A percentile compares a stretch with the other conserved stretches of the same genome.
Evolutionary conservation across 202 grass and related monocot genomes (phyloP).

Genomic region (Musa balbisiana): DNA sequence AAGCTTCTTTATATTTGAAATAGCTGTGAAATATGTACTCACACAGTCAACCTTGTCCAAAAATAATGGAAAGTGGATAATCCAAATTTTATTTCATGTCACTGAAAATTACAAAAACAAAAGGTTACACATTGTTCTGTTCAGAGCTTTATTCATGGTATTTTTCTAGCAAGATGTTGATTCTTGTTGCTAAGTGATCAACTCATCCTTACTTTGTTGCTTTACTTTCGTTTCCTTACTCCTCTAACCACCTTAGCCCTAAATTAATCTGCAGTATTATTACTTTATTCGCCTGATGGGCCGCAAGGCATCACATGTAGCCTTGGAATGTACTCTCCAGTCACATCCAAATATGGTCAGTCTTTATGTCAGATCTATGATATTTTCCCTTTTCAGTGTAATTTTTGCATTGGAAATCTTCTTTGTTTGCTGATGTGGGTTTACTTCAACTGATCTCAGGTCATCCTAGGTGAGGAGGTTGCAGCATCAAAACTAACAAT

Average conservation of each 20-base stretch:
- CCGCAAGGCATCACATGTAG: constrained; percentile 96
- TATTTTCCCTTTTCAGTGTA: background rate
- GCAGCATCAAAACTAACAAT: constrained; percentile 91
- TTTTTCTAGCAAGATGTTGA: no score
- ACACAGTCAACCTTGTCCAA: no score
- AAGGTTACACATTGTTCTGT: no score
- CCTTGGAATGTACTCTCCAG: constrained; percentile 83
- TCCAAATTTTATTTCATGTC: no score
- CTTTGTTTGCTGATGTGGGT: constrained; percentile 21
- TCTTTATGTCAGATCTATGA: constrained; percentile 1
- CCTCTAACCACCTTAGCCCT: background rate
- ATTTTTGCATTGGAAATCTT: background rate
- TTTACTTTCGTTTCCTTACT: background rate
- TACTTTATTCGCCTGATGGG: constrained; percentile 99
- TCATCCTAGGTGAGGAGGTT: constrained; percentile 96
- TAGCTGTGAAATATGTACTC: no score
- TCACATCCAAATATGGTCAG: constrained; percentile 91
- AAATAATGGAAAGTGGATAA: no score
- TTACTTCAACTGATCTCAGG: constrained; percentile 37
- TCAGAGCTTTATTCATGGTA: no score
- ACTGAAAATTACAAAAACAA: no score
- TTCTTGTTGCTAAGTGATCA: no score
- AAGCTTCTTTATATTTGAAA: no score
- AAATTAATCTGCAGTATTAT: constrained; percentile 57
- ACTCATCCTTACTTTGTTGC: background rate